Base-by-base conservation (phyloP, 371 early-diverging fungal genomes). In the Umbelopsis sp. region DNA sequence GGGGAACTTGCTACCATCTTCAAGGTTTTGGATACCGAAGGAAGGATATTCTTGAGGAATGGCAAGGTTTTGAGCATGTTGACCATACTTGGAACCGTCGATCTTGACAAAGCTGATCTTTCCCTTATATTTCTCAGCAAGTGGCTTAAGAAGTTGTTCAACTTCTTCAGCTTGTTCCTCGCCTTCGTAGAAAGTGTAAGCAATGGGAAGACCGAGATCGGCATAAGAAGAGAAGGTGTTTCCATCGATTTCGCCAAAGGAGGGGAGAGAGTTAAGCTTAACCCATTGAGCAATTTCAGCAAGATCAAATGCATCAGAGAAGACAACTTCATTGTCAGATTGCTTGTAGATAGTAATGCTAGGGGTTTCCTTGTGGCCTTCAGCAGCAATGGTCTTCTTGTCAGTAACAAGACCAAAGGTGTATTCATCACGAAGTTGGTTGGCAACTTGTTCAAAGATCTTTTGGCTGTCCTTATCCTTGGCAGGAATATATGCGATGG, bases 31-130 rank as follows among this genome's bases (percentile, higher is more conserved):
- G 75, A 98, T 90, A 67, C 89, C 95, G 73, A 98, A 91, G 12
- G 97, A 96, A 57, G 99, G 99, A 93, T 93, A 98, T 68, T 85
- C 67, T 66, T 89, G 80, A 86, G 94, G 90, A 51, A 98, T 79
- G 80, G 89, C 92, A 53, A 97, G 79, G 79, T 88, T 89, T 68
- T 88, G 85, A 67, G 94, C 97, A 75, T 96, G 95, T 51, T 82
- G 85, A 70, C 91, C 94, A 76, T 87, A 97, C 76, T 94, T 87
- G 74, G 37, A 74, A 53, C 93, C 96, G 74, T 98, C 94, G 65
- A 96, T 91, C 79, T 91, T 93, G 67, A 94, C 96, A 84, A 81
- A 92, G 87, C 84, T 91, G 70, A 97, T 70, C 77, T 91, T 91
- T 67, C 94, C 97, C 86, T 93, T 92, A 85, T 80, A 84, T 73